Evolutionary conservation across 139 green algal species (phyloP), one percentile per base, ranked within the genome.

Genomic region (Volvox reticuliferus): DNA sequence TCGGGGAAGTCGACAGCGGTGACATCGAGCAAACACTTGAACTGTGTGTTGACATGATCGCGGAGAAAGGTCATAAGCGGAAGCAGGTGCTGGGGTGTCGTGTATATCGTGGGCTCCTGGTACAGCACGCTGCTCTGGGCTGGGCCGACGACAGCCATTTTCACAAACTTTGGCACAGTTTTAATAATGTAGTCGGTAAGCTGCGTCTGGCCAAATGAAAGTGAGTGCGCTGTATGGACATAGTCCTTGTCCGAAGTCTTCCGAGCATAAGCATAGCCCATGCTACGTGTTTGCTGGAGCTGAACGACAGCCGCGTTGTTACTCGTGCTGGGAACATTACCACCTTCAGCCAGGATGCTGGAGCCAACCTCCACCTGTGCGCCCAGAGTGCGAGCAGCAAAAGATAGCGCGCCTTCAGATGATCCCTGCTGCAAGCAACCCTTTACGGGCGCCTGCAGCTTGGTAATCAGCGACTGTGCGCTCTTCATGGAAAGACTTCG

Each of bases 1-100:
- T 96, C 95, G 61, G 96, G 96, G 86, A 97, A 98, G 93, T 99
- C 97, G 37, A 98, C 96, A 28, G 95, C 97, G 21, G 95, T 98
- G 68, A 99, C 87, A 89, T 99, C 97, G 9, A 98, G 94, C 82
- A 99, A 88, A 76, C 92, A 93, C 89, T 97, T 97, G 85, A 96
- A 98, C 92, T 97, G 95, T 21, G 91, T 94, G 93, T 97, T 97
- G n/a, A 94, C 92, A 86, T 98, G 94, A 79, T 97, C 92, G 77
- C 94, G 95, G 79, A 98, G 93, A 90, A 94, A 96, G 63, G 91
- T 91, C 77, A 91, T 87, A n/a, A 97, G 93, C 26, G 94, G 91
- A 26, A 96, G 63, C 36, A 98, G 75, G 91, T 93, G 75, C 83
- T 97, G 92, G 44, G 94, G 94, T 61, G 84, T 92, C 6, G 92